A percentile compares a stretch with the other conserved stretches of the same genome.
Evolutionary conservation across 2,329 filamentous ascomycete species (phyloP).

Genomic region (Xylogone sp.): DNA sequence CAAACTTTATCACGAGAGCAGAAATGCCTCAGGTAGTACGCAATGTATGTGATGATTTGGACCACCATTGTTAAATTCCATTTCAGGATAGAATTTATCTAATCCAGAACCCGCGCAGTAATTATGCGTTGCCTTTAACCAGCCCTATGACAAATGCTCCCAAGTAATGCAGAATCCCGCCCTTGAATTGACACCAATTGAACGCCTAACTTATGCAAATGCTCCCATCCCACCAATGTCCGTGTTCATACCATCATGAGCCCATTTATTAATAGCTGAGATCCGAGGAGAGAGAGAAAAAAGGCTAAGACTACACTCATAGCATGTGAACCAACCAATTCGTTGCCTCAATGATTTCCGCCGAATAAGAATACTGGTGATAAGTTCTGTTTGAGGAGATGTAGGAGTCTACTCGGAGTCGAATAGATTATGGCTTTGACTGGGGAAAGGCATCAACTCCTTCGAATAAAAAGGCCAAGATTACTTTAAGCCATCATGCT

Average conservation of each 20-base stretch:
- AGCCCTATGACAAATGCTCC: neutral
- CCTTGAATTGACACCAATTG: neutral
- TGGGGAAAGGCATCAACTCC: no score
- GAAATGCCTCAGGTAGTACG: no score
- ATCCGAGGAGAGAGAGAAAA: neutral
- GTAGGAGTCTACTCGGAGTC: neutral
- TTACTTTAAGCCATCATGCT: constrained; percentile 44
- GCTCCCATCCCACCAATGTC: neutral
- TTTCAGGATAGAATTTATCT: neutral
- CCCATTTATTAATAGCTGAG: neutral
- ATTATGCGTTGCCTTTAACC: neutral
- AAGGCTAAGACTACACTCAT: neutral
- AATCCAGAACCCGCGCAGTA: neutral
- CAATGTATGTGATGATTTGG: neutral
- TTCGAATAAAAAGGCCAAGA: neutral
- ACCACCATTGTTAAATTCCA: neutral
- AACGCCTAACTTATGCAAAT: neutral
- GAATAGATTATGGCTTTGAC: neutral
- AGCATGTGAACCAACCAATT: neutral
- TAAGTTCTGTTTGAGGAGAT: neutral
- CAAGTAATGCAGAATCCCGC: neutral
- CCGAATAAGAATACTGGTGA: neutral
- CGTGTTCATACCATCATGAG: neutral
- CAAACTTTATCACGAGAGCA: no score
- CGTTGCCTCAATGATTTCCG: neutral